Conservation (phyloP, 257 asterid species). For the Plantago ovata region DNA sequence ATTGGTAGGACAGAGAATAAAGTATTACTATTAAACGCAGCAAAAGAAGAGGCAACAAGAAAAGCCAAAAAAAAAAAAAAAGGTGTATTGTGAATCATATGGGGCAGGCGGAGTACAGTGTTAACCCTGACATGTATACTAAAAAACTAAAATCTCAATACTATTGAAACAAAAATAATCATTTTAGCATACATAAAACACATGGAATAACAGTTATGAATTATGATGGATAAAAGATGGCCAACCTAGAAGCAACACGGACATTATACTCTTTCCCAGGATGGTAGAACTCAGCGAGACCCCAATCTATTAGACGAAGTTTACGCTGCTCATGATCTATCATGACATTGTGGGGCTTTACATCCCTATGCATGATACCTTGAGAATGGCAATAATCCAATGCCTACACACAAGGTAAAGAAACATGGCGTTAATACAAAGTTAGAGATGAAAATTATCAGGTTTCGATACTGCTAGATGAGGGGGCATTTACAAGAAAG, state of each 20-base stretch:
- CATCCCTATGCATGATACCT: constrained; percentile 46
- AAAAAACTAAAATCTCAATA: constrained; percentile 5
- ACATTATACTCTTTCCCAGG: constrained; percentile 35
- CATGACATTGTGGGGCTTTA: constrained; percentile 41
- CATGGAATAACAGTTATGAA: background rate
- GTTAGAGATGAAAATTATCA: no score
- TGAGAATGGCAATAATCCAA: constrained; percentile 39
- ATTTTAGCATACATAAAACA: background rate
- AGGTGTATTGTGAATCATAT: no score
- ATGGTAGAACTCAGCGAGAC: constrained; percentile 32
- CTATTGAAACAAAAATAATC: background rate
- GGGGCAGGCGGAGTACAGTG: no score
- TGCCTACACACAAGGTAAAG: constrained; percentile 18
- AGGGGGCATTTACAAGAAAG: background rate
- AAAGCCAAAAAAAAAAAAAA: no score
- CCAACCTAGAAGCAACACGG: constrained; percentile 33
- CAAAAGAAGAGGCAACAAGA: background rate
- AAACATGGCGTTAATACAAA: background rate
- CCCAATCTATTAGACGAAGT: constrained; percentile 35
- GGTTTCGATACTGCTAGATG: background rate
- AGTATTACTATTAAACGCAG: no score
- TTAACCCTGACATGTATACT: background rate
- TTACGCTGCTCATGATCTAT: constrained; percentile 36
- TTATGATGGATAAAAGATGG: constrained; percentile 7
- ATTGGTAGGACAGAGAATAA: no score